These are phyloP conservation scores for Ceraceosorus bombacis DNA, from an alignment of 1,284 basidiomycete species.

Conservation along the genomic window DNA sequence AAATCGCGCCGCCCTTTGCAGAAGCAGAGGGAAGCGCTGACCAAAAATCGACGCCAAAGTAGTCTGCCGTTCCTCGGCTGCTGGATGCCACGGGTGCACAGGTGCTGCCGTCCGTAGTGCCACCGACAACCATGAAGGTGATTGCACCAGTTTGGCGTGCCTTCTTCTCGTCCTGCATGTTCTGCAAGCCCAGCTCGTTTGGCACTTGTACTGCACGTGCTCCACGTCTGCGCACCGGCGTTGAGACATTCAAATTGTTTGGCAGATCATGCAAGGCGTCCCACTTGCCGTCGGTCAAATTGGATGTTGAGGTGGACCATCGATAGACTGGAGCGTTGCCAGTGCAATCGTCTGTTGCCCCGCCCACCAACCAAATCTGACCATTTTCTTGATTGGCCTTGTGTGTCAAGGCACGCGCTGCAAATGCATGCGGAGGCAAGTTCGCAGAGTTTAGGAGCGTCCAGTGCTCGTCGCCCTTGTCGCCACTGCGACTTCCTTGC, in stretches of 20 bases:
- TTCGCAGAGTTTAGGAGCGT: neutral
- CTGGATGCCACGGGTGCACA: conserved; percentile 5
- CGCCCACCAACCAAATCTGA: conserved; percentile 22
- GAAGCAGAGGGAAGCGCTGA: conserved; percentile 1
- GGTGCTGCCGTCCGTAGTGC: conserved; percentile 5
- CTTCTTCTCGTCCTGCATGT: neutral
- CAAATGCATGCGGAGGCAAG: conserved; percentile 17
- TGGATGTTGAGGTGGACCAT: conserved; percentile 4
- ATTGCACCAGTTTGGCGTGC: conserved; percentile 1
- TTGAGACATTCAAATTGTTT: neutral
- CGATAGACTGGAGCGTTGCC: conserved; percentile 3
- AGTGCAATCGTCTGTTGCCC: conserved; percentile 17
- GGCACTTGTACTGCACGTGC: conserved; percentile 5
- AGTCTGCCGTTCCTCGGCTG: conserved; percentile 3
- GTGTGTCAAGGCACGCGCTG: conserved; percentile 10
- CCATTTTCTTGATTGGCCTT: conserved; percentile 9
- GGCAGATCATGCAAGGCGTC: too few relatives aligned
- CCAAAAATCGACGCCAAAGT: conserved; percentile 32
- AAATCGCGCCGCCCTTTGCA: neutral
- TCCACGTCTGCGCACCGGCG: conserved; percentile 7
- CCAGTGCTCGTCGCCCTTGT: neutral
- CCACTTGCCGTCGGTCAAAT: neutral
- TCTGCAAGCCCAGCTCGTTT: neutral
- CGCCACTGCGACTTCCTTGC: too few relatives aligned
- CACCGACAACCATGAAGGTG: conserved; percentile 8